A percentile compares a stretch with the other conserved stretches of the same genome.
These are phyloP conservation scores for Paxillus rubicundulus DNA, from an alignment of 768 basidiomycete genomes.

Conservation along the genomic window DNA sequence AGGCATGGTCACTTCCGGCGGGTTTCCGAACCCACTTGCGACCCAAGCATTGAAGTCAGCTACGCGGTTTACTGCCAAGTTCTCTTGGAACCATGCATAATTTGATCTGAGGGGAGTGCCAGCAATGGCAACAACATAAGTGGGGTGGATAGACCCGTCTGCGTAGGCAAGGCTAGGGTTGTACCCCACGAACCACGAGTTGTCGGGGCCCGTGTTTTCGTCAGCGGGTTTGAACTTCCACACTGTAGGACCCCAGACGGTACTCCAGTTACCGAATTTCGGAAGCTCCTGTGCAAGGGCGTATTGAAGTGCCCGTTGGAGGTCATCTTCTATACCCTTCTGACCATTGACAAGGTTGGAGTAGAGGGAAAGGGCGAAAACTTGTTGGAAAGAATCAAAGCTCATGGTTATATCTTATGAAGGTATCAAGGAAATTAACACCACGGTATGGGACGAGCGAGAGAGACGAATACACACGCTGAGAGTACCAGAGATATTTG, in stretches of 20 bases:
- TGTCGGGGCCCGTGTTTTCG: constrained; percentile 4
- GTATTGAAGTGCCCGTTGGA: constrained; percentile 1
- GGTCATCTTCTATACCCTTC: neutral
- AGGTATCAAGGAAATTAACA: too few relatives aligned
- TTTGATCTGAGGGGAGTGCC: neutral
- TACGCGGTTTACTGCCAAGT: constrained; percentile 8
- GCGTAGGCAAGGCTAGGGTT: constrained; percentile 8
- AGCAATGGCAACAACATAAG: constrained; percentile 15
- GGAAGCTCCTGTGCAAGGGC: neutral
- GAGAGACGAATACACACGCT: too few relatives aligned
- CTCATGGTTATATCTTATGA: too few relatives aligned
- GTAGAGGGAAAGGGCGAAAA: constrained; percentile 7
- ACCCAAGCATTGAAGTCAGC: constrained; percentile 11
- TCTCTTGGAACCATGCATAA: constrained; percentile 1
- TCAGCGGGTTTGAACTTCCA: constrained; percentile 12
- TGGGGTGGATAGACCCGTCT: constrained; percentile 5
- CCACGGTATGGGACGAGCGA: too few relatives aligned
- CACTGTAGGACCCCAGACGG: constrained; percentile 14
- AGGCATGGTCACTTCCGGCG: neutral
- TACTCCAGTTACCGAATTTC: neutral
- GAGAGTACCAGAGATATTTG: too few relatives aligned
- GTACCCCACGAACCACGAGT: constrained; percentile 15
- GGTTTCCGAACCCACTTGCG: neutral
- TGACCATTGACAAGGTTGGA: constrained; percentile 1
- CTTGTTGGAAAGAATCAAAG: constrained; percentile 16